phyloP scores from a whole-genome alignment of 805 yeast genomes.

The Candida namnaoensis region DNA sequence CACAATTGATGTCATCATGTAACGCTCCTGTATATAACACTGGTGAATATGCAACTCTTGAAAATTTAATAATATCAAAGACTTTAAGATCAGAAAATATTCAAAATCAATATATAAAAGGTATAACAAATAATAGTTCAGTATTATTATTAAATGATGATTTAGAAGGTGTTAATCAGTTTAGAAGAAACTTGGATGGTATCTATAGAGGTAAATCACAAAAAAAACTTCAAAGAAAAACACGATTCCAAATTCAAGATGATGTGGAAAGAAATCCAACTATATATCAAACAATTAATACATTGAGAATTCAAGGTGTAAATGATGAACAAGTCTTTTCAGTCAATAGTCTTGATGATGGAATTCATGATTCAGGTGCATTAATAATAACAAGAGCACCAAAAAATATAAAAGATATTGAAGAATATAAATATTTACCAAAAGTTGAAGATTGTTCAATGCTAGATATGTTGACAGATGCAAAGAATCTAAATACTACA shows the following conservation, averaged over 20 bases:
- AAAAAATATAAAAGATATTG: conserved; percentile 6
- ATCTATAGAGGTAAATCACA: too few relatives aligned
- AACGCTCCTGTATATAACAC: conserved; percentile 21
- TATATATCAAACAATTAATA: conserved; percentile 36
- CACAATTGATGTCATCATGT: conserved; percentile 22
- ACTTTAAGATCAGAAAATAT: conserved; percentile 45
- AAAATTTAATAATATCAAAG: conserved; percentile 54
- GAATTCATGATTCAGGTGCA: conserved; percentile 51
- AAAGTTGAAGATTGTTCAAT: conserved; percentile 10
- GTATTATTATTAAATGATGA: conserved; percentile 64
- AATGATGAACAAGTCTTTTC: conserved; percentile 12
- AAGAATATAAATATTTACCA: conserved; percentile 14
- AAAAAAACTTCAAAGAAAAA: too few relatives aligned
- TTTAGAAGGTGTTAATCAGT: conserved; percentile 49
- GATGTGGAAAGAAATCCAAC: conserved; percentile 35
- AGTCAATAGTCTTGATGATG: conserved; percentile 21
- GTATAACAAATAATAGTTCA: conserved; percentile 37
- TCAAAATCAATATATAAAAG: conserved; percentile 36
- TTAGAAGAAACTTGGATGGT: conserved; percentile 13
- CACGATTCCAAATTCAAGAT: too few relatives aligned
- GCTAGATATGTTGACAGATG: conserved; percentile 14
- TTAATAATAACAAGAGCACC: conserved; percentile 44
- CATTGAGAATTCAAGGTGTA: conserved; percentile 54
- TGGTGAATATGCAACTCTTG: conserved; percentile 25
- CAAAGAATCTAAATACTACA: conserved; percentile 21